Conservation (phyloP, 1,139 yeast genomes). For the Magnusiomyces tetraspermus region DNA sequence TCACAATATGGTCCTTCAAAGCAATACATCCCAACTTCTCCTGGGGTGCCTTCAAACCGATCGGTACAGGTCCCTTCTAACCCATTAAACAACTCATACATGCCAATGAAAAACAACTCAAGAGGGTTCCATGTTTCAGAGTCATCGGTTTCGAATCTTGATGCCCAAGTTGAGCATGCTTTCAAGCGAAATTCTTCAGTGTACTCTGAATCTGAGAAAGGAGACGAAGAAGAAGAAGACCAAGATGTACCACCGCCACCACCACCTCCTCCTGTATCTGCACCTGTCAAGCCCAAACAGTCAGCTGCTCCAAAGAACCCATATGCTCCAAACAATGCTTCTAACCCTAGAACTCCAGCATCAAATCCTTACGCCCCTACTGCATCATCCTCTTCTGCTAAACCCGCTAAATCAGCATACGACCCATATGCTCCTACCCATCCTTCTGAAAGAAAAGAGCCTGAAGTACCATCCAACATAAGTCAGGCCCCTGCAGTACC, state of each 20-base stretch:
- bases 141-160: no score
- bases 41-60: background rate
- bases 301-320: background rate
- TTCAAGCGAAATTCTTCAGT: background rate
- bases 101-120: no score
- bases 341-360: background rate
- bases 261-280: constrained; percentile 4
- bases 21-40: no score
- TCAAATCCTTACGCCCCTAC: constrained; percentile 9
- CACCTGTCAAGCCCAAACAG: background rate
- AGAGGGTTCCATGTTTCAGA: no score
- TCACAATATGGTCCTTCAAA: background rate
- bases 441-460: background rate
- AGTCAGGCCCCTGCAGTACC: background rate
- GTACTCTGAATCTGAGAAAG: background rate
- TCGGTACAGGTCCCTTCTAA: no score
- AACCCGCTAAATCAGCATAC: background rate
- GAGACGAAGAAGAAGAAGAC: background rate
- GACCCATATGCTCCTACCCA: constrained; percentile 11
- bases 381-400: background rate
- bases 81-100: no score
- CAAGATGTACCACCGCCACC: constrained; percentile 1
- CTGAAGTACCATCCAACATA: background rate
- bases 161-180: background rate
- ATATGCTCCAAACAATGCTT: background rate